Evolutionary conservation across 2,329 filamentous ascomycete genomes (phyloP), one percentile per base, ranked within the genome.

Genomic region (Xylaria polymorpha): DNA sequence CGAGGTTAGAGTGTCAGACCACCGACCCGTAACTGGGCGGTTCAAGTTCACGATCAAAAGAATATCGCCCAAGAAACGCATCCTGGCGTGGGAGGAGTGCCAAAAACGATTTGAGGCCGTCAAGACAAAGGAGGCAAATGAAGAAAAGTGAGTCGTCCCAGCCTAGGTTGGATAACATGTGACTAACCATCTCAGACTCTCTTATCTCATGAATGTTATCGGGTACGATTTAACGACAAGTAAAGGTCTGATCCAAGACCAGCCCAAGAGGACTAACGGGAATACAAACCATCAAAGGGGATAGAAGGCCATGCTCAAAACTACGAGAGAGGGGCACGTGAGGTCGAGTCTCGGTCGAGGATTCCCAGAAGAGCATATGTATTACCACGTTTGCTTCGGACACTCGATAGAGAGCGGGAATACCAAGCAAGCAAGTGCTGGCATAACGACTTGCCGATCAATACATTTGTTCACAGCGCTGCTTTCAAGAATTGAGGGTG

Each of bases 1-100:
- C 81, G 96, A 98, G 80, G 91, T 98, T 41, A 87, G 91, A 69
- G 92, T 95, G 5, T 97, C 93, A 39, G 96, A 99, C 79, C 96
- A 99, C 81, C 87, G 96, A 72, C 96, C 96, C 10, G 96, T 99
- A 37, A 97, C 92, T 70, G 96, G 92, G 1, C 85, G 85, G 43
- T 97, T 99, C 82, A 90, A 88, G 77, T 87, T 98, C 63, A 89
- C 92, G 61, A 87, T 98, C 68, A 99, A 98, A 84, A 92, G 88
- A 20, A 90, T 98, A 41, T 87, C 91, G 69, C 85, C 88, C 6
- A 87, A 88, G 75, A 86, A 88, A 77, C 87, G 93, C 71, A 88
- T 87, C 0, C 80, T 83, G 35, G 87, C 88, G 18, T 93, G 91
- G 90, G 91, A 92, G 76, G 86, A 89, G 74, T 93, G 92, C 77